Percentiles rank a stretch among this genome's conserved stretches.
Evolutionary conservation across 768 basidiomycete genomes (phyloP).

Genomic region (Phlegmacium glaucopus): DNA sequence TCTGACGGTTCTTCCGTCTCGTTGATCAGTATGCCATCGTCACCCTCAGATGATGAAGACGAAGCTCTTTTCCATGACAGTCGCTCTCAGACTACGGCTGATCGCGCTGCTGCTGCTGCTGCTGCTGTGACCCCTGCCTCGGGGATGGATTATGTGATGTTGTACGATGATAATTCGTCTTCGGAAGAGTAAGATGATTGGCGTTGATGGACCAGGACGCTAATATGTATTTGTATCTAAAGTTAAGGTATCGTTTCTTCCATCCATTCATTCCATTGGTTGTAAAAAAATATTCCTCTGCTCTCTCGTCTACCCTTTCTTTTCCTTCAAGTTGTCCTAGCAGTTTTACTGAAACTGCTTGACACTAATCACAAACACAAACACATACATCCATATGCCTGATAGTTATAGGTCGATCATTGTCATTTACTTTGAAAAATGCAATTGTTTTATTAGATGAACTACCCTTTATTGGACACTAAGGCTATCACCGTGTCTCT

Average conservation of each 20-base stretch:
- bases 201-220: neutral
- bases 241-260: slow-evolving; percentile 2
- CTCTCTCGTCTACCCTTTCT: neutral
- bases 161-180: slow-evolving; percentile 65
- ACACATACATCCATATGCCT: too few relatives aligned
- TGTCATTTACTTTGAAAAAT: too few relatives aligned
- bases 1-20: slow-evolving; percentile 45
- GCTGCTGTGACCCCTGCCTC: slow-evolving; percentile 7
- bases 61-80: slow-evolving; percentile 56
- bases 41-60: slow-evolving; percentile 47
- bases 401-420: neutral
- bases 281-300: neutral
- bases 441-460: too few relatives aligned
- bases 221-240: slow-evolving; percentile 4
- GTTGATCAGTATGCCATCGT: slow-evolving; percentile 59
- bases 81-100: slow-evolving; percentile 17
- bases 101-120: slow-evolving; percentile 11
- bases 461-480: too few relatives aligned
- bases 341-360: neutral
- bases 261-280: neutral
- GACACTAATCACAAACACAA: neutral
- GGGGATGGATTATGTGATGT: slow-evolving; percentile 60
- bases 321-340: neutral
- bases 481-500: too few relatives aligned
- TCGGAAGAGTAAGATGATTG: slow-evolving; percentile 34